Evolutionary conservation across 2,329 filamentous ascomycete species (phyloP).

Genomic region (Calonectria montana): DNA sequence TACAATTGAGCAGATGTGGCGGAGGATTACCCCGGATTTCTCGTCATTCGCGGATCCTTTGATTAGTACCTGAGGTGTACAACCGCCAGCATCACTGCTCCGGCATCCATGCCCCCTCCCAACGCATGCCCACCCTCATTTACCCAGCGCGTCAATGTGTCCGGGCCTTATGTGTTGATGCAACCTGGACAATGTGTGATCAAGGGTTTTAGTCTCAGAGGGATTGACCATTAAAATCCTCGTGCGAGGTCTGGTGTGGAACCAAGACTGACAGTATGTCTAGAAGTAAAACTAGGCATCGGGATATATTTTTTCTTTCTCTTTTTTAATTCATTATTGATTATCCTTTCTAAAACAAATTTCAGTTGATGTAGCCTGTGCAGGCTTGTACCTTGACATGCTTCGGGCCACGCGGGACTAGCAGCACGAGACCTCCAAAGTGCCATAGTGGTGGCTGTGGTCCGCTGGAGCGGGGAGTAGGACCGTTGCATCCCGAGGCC

Average conservation of each 20-base stretch:
- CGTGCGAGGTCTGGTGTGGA: not conserved
- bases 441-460: slow-evolving; percentile 23
- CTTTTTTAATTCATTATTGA: not conserved
- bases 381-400: not conserved
- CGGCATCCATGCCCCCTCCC: slow-evolving; percentile 10
- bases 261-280: not conserved
- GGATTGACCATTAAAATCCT: not conserved
- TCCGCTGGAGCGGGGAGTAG: slow-evolving; percentile 21
- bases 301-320: no score
- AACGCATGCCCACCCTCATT: not conserved
- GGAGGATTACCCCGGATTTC: slow-evolving; percentile 29
- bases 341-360: not conserved
- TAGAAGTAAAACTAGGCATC: not conserved
- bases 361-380: not conserved
- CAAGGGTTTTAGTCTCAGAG: not conserved
- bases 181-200: not conserved
- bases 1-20: not conserved
- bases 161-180: not conserved
- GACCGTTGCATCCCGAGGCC: slow-evolving; percentile 10
- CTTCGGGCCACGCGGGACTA: slow-evolving; percentile 2
- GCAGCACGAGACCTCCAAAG: slow-evolving; percentile 23
- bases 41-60: slow-evolving; percentile 22
- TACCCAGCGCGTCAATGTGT: not conserved
- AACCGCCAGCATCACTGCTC: not conserved
- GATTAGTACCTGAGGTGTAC: slow-evolving; percentile 18